These are phyloP conservation scores for Lipomyces spencermartinsiae DNA, from an alignment of 805 yeast species.

Conservation along the genomic window DNA sequence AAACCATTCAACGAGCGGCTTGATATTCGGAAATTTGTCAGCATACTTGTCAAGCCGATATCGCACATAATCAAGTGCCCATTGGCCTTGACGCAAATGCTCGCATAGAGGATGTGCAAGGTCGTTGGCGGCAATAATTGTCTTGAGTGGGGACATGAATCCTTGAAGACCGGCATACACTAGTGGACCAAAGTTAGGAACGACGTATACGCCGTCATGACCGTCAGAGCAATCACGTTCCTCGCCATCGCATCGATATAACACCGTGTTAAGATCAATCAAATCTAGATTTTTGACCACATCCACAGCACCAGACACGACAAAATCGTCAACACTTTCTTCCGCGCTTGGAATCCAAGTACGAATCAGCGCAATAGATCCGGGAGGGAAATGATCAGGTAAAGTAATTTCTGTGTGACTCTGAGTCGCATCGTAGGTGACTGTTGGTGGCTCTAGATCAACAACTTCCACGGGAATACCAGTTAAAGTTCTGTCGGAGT, in stretches of 20 bases:
- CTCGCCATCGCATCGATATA: slow-evolving; percentile 84
- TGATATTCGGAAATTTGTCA: slow-evolving; percentile 55
- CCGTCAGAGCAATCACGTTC: slow-evolving; percentile 84
- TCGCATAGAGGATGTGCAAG: slow-evolving; percentile 83
- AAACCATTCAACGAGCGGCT: slow-evolving; percentile 73
- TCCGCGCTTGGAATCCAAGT: slow-evolving; percentile 74
- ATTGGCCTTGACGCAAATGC: slow-evolving; percentile 79
- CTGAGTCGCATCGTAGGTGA: slow-evolving; percentile 53
- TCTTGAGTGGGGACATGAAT: slow-evolving; percentile 74
- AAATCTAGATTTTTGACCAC: slow-evolving; percentile 69
- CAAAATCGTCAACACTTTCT: slow-evolving; percentile 64
- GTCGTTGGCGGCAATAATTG: slow-evolving; percentile 70
- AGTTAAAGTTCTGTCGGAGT: slow-evolving; percentile 53
- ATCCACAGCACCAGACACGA: slow-evolving; percentile 71
- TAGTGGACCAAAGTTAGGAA: slow-evolving; percentile 76
- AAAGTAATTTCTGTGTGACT: slow-evolving; percentile 60
- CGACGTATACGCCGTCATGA: slow-evolving; percentile 68
- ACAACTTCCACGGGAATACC: slow-evolving; percentile 71
- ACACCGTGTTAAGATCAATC: slow-evolving; percentile 72
- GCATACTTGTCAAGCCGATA: slow-evolving; percentile 65
- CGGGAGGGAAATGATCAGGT: slow-evolving; percentile 78
- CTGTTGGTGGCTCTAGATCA: slow-evolving; percentile 57
- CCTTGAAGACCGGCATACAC: slow-evolving; percentile 94
- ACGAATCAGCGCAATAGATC: slow-evolving; percentile 83
- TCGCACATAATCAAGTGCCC: slow-evolving; percentile 85